These are phyloP conservation scores for Simmondsia chinensis DNA, from an alignment of 148 eudicot species.

Conservation along the genomic window DNA sequence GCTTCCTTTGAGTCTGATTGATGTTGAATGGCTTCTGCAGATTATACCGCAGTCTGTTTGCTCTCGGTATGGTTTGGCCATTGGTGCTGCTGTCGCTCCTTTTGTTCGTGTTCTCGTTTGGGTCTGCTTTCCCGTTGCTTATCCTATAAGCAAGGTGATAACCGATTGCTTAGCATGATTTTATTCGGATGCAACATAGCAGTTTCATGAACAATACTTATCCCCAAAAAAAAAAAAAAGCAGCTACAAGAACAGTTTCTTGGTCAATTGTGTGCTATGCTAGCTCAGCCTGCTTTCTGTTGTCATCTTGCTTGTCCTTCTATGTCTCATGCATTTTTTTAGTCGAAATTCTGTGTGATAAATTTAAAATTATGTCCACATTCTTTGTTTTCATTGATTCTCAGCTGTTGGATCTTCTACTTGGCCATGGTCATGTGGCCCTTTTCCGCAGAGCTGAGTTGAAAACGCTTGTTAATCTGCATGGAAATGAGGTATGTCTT, in stretches of 20 bases:
- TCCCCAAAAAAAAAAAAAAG: no score
- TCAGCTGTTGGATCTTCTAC: constrained; percentile 57
- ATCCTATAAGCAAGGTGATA: constrained; percentile 96
- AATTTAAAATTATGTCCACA: constrained; percentile 2
- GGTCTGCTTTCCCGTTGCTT: constrained; percentile 90
- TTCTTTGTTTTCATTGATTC: constrained; percentile 11
- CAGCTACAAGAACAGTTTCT: no score
- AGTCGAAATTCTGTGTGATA: not conserved
- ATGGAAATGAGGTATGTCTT: constrained; percentile 47
- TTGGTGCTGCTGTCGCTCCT: constrained; percentile 89
- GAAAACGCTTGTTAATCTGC: constrained; percentile 53
- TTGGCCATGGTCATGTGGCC: constrained; percentile 47
- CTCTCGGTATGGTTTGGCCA: constrained; percentile 85
- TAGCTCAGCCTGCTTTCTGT: not conserved
- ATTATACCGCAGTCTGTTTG: constrained; percentile 95
- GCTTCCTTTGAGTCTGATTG: not conserved
- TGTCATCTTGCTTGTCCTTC: not conserved
- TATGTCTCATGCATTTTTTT: not conserved
- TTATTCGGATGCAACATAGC: no score
- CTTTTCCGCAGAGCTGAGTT: constrained; percentile 64
- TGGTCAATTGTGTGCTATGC: no score
- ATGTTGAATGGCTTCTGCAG: constrained; percentile 30
- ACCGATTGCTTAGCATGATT: no score
- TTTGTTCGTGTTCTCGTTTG: constrained; percentile 90
- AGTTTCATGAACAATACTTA: no score